phyloP scores from a whole-genome alignment of 495 filamentous ascomycete genomes.

The Hyaloscypha variabilis region DNA sequence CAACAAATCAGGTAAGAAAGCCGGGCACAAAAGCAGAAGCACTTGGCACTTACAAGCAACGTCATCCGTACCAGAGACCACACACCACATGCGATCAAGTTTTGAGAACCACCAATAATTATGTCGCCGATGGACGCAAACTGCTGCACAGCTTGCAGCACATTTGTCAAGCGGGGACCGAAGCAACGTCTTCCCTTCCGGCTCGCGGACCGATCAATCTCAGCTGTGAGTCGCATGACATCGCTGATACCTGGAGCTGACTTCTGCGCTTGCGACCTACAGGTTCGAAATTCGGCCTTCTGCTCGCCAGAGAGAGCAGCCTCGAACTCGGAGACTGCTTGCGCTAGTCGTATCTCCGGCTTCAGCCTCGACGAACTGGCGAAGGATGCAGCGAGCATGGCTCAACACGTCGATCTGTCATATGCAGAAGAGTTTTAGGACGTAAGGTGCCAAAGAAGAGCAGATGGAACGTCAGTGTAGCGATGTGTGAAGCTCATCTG shows the following conservation, averaged over 20 bases:
- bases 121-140: slow-evolving; percentile 47
- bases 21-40: slow-evolving; percentile 15
- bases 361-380: slow-evolving; percentile 34
- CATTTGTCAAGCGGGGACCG: slow-evolving; percentile 44
- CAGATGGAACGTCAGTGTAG: no score
- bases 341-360: slow-evolving; percentile 41
- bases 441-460: no score
- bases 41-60: slow-evolving; percentile 35
- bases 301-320: slow-evolving; percentile 41
- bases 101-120: slow-evolving; percentile 45
- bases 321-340: slow-evolving; percentile 45
- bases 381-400: background rate
- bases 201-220: slow-evolving; percentile 38
- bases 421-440: background rate
- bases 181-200: slow-evolving; percentile 39
- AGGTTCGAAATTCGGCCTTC: slow-evolving; percentile 36
- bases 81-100: slow-evolving; percentile 47
- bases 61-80: slow-evolving; percentile 46
- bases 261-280: slow-evolving; percentile 25
- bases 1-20: slow-evolving; percentile 19
- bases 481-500: no score
- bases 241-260: slow-evolving; percentile 38
- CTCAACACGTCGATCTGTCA: background rate
- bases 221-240: slow-evolving; percentile 45
- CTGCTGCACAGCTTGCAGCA: slow-evolving; percentile 46